These are phyloP conservation scores for Metschnikowia sp. DNA, from an alignment of 805 yeast genomes.

Conservation along the genomic window DNA sequence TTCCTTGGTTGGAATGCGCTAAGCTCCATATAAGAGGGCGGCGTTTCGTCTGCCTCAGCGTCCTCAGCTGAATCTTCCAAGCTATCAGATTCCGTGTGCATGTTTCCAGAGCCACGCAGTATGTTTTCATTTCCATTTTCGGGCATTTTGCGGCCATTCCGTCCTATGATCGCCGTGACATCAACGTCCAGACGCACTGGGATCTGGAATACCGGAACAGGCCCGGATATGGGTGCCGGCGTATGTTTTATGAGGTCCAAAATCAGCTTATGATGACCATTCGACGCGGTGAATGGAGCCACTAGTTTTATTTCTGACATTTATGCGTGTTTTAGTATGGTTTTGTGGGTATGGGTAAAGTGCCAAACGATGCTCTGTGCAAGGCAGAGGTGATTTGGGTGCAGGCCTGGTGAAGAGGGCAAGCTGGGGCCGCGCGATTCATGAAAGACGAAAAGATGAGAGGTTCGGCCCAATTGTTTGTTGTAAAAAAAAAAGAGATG, in stretches of 20 bases:
- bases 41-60: conserved; percentile 16
- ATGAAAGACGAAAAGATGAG: too few relatives aligned
- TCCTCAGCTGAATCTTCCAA: conserved; percentile 4
- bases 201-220: conserved; percentile 5
- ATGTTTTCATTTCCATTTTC: background rate
- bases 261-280: conserved; percentile 8
- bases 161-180: conserved; percentile 6
- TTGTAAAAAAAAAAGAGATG: too few relatives aligned
- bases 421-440: background rate
- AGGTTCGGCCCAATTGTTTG: too few relatives aligned
- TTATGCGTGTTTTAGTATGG: too few relatives aligned
- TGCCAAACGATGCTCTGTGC: too few relatives aligned
- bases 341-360: background rate
- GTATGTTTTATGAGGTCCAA: conserved; percentile 7
- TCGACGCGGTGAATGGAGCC: conserved; percentile 9
- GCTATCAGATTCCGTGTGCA: background rate
- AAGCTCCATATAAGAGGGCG: conserved; percentile 23
- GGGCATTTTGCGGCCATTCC: conserved; percentile 7
- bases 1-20: conserved; percentile 29
- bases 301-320: conserved; percentile 10
- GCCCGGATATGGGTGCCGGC: background rate
- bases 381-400: too few relatives aligned
- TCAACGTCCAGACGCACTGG: conserved; percentile 12
- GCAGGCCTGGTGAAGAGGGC: too few relatives aligned
- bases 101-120: background rate